Conservation (phyloP, 2,329 filamentous ascomycete species). For the Phyllosticta citrichinensis region DNA sequence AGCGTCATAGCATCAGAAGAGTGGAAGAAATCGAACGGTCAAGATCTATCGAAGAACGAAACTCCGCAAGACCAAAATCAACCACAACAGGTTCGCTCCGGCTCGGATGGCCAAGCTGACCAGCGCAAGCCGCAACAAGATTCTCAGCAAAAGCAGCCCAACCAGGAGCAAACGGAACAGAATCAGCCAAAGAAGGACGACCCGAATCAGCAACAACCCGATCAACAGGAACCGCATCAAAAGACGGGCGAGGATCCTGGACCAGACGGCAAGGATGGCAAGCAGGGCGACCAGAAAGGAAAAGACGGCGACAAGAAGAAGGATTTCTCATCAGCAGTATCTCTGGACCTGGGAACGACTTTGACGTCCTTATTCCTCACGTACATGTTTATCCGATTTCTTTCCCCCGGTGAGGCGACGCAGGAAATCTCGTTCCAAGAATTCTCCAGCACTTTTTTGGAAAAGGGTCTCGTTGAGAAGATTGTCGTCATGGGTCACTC, state of each 20-base stretch:
- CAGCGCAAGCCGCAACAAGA: constrained; percentile 20
- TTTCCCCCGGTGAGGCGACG: constrained; percentile 56
- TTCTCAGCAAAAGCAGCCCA: not conserved
- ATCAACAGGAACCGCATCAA: constrained; percentile 26
- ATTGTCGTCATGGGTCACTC: constrained; percentile 69
- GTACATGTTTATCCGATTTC: constrained; percentile 52
- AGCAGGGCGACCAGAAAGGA: constrained; percentile 13
- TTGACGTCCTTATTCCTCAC: constrained; percentile 50
- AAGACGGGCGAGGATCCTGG: constrained; percentile 38
- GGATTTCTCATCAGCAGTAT: constrained; percentile 29
- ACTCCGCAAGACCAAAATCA: not conserved
- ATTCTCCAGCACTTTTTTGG: constrained; percentile 83
- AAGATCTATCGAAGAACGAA: not conserved
- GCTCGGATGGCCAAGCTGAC: constrained; percentile 49
- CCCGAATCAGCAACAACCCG: constrained; percentile 24
- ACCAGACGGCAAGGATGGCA: constrained; percentile 19
- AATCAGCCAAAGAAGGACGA: not conserved
- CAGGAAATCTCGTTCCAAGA: constrained; percentile 97
- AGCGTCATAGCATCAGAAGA: not conserved
- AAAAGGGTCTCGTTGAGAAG: constrained; percentile 93
- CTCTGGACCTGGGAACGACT: constrained; percentile 45
- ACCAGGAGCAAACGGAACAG: not conserved
- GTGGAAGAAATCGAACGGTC: not conserved
- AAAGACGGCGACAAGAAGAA: constrained; percentile 13
- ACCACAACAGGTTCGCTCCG: constrained; percentile 34